Evolutionary conservation across 2,329 filamentous ascomycete species (phyloP), one percentile per base, ranked within the genome.

Genomic region (Colletotrichum sp.): DNA sequence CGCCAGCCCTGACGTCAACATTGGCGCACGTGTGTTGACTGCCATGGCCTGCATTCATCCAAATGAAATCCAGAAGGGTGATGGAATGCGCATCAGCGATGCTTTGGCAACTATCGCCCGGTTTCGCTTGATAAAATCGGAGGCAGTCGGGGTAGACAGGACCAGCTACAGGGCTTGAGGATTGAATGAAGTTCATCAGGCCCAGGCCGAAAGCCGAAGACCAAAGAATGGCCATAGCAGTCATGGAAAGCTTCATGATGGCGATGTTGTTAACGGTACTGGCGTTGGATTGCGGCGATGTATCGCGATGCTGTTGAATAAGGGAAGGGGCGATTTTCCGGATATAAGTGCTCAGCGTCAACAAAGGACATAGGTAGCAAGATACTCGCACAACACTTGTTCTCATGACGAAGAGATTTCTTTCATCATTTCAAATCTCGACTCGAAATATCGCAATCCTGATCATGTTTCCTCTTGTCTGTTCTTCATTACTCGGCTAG

Each of bases 51-150:
- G 81, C 80, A 15, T 79, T 79, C 5, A 80, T 71, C 32, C 68
- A 75, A 7, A 79, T 77, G 10, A 84, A 71, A 12, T 82, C 78
- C 9, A 82, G 68, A 9, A 80, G 80, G 15, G 79, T 79, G 74
- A 80, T 80, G 6, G 78, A 79, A 30, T 83, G 76, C 65, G 78
- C 80, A 13, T 81, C 80, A 32, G 78, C 77, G 60, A 80, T 80
- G 67, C 81, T 79, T 44, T 34, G 16, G 44, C 70, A 78, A 26
- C 63, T 52, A 12, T 74, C 64, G n/a, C 57, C 68, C 3, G 71
- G 64, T 12, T 62, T 34, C 18, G 77, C 68, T 32, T 59, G 36
- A 55, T 65, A 70, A 15, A 75, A 78, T 16, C 67, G 32, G n/a
- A 44, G 7, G 65, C 64, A 72, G 16, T 62, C 21, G 13, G 64